Conservation (phyloP, 2,329 filamentous ascomycete species). For the Fusarium graminum region DNA sequence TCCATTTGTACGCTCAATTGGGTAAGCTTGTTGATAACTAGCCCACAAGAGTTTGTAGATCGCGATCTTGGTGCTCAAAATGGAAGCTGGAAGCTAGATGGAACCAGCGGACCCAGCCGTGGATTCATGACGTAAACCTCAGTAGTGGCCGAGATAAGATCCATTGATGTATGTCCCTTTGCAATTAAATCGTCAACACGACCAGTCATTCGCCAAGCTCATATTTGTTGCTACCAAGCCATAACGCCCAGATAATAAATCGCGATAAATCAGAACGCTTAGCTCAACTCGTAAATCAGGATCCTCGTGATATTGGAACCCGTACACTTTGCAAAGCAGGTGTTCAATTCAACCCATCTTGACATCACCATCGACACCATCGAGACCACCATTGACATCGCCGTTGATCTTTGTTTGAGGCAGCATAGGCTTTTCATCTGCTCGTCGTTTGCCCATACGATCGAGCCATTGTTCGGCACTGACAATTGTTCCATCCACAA, state of each 20-base stretch:
- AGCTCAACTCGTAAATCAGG: slow-evolving; percentile 15
- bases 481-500: slow-evolving; percentile 88
- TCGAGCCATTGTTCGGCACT: slow-evolving; percentile 95
- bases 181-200: background rate
- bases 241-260: slow-evolving; percentile 32
- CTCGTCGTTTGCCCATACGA: slow-evolving; percentile 68
- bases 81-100: slow-evolving; percentile 13
- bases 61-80: slow-evolving; percentile 19
- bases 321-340: background rate
- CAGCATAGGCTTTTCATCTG: slow-evolving; percentile 48
- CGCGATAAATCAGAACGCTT: background rate
- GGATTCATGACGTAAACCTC: slow-evolving; percentile 28
- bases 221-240: slow-evolving; percentile 35
- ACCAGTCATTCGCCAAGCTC: slow-evolving; percentile 17
- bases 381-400: slow-evolving; percentile 46
- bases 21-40: slow-evolving; percentile 16
- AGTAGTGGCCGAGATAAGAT: slow-evolving; percentile 4
- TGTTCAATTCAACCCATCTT: slow-evolving; percentile 47
- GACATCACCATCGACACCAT: slow-evolving; percentile 39
- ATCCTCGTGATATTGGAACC: slow-evolving; percentile 23
- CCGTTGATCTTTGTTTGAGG: slow-evolving; percentile 43
- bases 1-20: slow-evolving; percentile 9
- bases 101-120: slow-evolving; percentile 9
- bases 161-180: too few relatives aligned
- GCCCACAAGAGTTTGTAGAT: slow-evolving; percentile 5